Base-by-base conservation (phyloP, 1,284 basidiomycete species). In the Wolfiporia cocos region DNA sequence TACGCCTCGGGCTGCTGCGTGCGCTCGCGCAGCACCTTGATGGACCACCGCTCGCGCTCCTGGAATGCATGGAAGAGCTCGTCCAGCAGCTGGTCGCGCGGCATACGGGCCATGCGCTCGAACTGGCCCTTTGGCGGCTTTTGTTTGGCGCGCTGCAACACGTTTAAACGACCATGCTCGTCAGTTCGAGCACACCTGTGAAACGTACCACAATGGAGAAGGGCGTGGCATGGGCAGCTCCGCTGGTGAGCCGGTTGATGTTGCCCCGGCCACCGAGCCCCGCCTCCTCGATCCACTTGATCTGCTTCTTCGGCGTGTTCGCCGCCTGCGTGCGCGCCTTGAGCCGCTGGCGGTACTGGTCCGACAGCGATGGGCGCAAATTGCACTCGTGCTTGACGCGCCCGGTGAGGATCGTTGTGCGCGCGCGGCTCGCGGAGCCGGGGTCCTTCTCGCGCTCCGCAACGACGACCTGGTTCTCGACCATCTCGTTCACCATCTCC, bases 1-100 rank as follows among this genome's bases (percentile, higher is more conserved):
- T 92, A 97, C 12, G 73, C 80, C 61, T 95, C 90, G 1, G 94
- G 94, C 64, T 98, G 94, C 59, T 93, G 84, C 0, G 88, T 89
- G 42, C 79, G 81, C 49, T 86, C 80, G 35, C 90, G 77, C 39
- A 97, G 66, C 14, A 79, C 71, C 49, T 86, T 85, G 59, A 96
- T 81, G 46, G 80, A 73, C 92, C 92, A 97, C 49, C 83, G 83
- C 28, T 86, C 78, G 46, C 79, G 77, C 42, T 89, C 78, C 44
- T 79, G 76, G 69, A 95, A 98, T 6, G 85, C 69, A 2, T 65
- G 58, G 62, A 97, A 95, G 22, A 98, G 74, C 48, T 86, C 65
- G 62, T 97, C 92, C 57, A 92, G 72, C 7, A 98, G 76, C 57
- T 95, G 89, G 67, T 92, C 87, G 46, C 84, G 78, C 18, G 92